phyloP scores from a whole-genome alignment of 179 eudicot species.

The Sideroxylon spinosum region DNA sequence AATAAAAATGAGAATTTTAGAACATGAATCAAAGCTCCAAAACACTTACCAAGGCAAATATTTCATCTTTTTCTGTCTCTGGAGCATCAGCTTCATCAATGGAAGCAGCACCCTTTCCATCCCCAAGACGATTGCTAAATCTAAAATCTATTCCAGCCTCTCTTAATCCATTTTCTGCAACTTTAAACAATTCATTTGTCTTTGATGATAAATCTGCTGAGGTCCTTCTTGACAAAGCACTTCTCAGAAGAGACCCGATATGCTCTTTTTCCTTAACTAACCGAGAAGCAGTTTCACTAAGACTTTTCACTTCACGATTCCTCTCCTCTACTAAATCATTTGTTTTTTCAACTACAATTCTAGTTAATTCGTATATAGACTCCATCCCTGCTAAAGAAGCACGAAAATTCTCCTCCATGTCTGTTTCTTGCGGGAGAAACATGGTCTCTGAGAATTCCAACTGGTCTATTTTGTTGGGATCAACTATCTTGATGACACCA shows the following conservation, averaged over 20 bases:
- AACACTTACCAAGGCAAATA: constrained; percentile 71
- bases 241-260: constrained; percentile 74
- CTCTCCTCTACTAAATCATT: constrained; percentile 62
- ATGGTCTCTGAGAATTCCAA: constrained; percentile 72
- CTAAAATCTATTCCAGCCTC: constrained; percentile 77
- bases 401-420: constrained; percentile 77
- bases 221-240: constrained; percentile 75
- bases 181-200: constrained; percentile 67
- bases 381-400: constrained; percentile 94
- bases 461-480: constrained; percentile 53
- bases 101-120: constrained; percentile 28
- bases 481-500: constrained; percentile 65
- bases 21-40: constrained; percentile 5
- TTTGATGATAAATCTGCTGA: constrained; percentile 56
- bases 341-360: constrained; percentile 51
- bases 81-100: constrained; percentile 32
- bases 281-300: constrained; percentile 67
- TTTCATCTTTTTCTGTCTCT: constrained; percentile 73
- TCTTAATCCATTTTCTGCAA: constrained; percentile 81
- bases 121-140: constrained; percentile 48
- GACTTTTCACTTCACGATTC: constrained; percentile 61
- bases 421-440: constrained; percentile 82
- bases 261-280: constrained; percentile 88
- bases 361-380: constrained; percentile 62
- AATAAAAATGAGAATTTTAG: constrained; percentile 5